These are phyloP conservation scores for Magnaporthiopsis poae DNA, from an alignment of 2,329 filamentous ascomycete species.

Conservation along the genomic window DNA sequence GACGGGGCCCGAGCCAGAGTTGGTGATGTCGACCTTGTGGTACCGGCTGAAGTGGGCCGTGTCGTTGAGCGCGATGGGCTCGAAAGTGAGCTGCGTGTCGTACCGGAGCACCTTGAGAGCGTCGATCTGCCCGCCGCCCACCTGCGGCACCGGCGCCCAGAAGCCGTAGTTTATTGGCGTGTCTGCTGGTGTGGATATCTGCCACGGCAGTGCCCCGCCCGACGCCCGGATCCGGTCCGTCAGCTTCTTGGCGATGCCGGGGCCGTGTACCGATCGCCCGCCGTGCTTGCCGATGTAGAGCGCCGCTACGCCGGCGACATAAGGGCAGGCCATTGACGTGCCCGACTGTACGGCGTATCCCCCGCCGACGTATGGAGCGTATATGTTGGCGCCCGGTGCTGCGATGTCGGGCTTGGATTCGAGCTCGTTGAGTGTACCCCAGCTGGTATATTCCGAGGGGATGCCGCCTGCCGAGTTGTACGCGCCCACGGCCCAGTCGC, in stretches of 20 bases:
- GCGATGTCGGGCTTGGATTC: conserved; percentile 33
- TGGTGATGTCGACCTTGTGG: conserved; percentile 24
- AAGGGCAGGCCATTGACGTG: conserved; percentile 44
- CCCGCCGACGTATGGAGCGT: conserved; percentile 32
- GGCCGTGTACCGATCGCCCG: conserved; percentile 12
- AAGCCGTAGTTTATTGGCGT: conserved; percentile 2
- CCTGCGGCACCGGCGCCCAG: conserved; percentile 12
- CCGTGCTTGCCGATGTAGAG: conserved; percentile 26
- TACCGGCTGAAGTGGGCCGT: conserved; percentile 27
- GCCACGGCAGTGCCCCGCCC: not conserved
- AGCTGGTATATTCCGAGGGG: conserved; percentile 29
- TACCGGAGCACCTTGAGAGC: conserved; percentile 32
- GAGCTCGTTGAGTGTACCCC: conserved; percentile 33
- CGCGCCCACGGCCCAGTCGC: conserved; percentile 24
- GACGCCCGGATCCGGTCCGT: not conserved
- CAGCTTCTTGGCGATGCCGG: not conserved
- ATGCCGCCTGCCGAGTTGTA: conserved; percentile 22
- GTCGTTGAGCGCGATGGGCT: conserved; percentile 34
- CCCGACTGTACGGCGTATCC: conserved; percentile 33
- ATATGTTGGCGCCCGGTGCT: conserved; percentile 33
- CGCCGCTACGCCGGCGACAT: conserved; percentile 32
- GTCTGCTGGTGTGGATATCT: not conserved
- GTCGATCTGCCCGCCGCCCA: conserved; percentile 31
- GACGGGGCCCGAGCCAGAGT: conserved; percentile 24
- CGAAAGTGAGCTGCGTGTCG: conserved; percentile 25